A percentile compares a stretch with the other conserved stretches of the same genome.
Conservation (phyloP, 129 eudicot genomes). For the Dittrichia graveolens region DNA sequence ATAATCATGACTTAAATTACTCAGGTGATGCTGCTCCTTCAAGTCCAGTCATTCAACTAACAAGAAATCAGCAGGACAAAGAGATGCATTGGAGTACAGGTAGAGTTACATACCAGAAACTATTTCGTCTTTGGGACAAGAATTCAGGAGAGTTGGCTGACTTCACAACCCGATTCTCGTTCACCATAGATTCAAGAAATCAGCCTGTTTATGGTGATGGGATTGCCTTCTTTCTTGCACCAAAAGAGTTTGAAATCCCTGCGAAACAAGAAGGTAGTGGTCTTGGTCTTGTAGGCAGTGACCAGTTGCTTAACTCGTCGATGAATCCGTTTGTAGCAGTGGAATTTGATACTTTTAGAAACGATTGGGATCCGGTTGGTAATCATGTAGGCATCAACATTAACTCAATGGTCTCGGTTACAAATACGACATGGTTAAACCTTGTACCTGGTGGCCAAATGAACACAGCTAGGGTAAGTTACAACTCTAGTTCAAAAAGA, state of each 20-base stretch:
- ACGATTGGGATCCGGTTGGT: constrained; percentile 38
- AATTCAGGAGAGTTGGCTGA: constrained; percentile 36
- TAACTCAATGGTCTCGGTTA: constrained; percentile 44
- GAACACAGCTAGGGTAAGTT: constrained; percentile 39
- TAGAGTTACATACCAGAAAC: constrained; percentile 27
- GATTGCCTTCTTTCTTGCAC: constrained; percentile 43
- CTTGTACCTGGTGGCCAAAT: constrained; percentile 21
- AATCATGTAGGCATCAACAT: constrained; percentile 49
- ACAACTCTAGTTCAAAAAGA: constrained; percentile 28
- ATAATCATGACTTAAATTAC: constrained; percentile 25
- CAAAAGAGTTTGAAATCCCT: constrained; percentile 26
- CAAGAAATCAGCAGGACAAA: constrained; percentile 36
- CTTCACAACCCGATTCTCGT: constrained; percentile 37
- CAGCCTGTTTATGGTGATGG: constrained; percentile 34
- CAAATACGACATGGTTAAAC: constrained; percentile 33
- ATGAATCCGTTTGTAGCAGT: constrained; percentile 42
- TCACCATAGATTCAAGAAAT: constrained; percentile 26
- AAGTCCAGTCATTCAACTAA: constrained; percentile 34
- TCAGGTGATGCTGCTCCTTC: constrained; percentile 36
- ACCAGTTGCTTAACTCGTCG: constrained; percentile 28
- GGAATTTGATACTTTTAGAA: constrained; percentile 45
- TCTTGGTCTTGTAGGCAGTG: constrained; percentile 34
- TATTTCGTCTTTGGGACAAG: constrained; percentile 35
- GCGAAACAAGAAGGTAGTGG: constrained; percentile 31
- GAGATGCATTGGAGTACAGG: constrained; percentile 31